Base-by-base conservation (phyloP, 495 filamentous ascomycete genomes). In the Aspergillus ellipticus region DNA sequence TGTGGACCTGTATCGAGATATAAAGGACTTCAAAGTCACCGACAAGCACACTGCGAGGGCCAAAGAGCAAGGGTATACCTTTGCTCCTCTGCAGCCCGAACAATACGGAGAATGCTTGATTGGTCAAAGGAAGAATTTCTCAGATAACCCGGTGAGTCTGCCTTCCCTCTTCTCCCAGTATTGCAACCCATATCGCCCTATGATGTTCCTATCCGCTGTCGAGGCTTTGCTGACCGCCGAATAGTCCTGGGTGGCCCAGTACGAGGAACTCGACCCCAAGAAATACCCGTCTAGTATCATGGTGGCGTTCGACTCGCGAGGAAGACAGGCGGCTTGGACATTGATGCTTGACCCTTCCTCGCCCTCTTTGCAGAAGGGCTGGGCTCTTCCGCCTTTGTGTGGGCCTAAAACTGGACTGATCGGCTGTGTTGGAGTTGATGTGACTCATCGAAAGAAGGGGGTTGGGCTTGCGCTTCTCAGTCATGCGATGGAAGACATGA, bases 401-500 rank as follows among this genome's bases (percentile, higher is more conserved):
- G 69, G 71, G n/a, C 68, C 74, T 15, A 67, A 74, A 15, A 79
- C 77, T 0, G 79, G 79, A 0, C 58, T 81, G 19, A 80, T 82
- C 29, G 79, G 73, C 1, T 75, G 71, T 49, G 79, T 82, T 8
- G 79, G 79, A 22, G 72, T 80, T 28, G 77, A 82, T 58, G 50
- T 55, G 21, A 58, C 55, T 0, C 64, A 70, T 37, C 68, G 79
- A 13, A 68, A 66, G 13, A 67, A 64, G 28, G 79, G 79, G 4
- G 65, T 80, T 20, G 79, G 77, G 2, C 54, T 80, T 41, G 77
- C 76, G 5, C 55, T 82, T 37, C 49, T 82, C 26, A 71, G 71
- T 7, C 73, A 74, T 61, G 79, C 79, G 1, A 65, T 82, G n/a
- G 69, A 77, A 50, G 58, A 78, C 54, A 76, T 82, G 76, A 78